Conservation (phyloP, 1,284 basidiomycete species). For the Gymnopus androsaceus region DNA sequence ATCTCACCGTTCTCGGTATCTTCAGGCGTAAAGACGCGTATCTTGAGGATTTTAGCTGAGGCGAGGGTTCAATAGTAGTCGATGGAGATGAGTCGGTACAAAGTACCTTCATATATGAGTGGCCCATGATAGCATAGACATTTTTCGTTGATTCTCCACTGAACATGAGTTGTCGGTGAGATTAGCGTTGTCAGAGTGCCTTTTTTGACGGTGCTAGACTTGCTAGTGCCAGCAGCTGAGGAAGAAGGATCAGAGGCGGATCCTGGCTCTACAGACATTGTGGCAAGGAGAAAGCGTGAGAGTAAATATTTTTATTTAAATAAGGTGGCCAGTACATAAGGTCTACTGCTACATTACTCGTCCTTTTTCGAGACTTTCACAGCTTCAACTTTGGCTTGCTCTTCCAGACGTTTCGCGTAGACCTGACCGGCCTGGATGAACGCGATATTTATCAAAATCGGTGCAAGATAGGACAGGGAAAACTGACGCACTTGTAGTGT, state of each 20-base stretch:
- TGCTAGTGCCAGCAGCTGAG: not conserved
- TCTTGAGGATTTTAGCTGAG: slow-evolving; percentile 83
- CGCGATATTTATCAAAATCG: not conserved
- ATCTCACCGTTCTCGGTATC: slow-evolving; percentile 65
- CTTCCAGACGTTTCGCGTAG: slow-evolving; percentile 74
- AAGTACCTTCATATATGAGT: slow-evolving; percentile 75
- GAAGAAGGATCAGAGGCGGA: not conserved
- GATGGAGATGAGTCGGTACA: not conserved
- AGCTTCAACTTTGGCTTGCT: slow-evolving; percentile 33
- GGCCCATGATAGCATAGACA: slow-evolving; percentile 95
- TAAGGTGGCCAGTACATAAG: too few relatives aligned
- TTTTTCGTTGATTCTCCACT: slow-evolving; percentile 53
- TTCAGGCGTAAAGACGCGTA: slow-evolving; percentile 73
- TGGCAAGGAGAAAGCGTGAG: not conserved
- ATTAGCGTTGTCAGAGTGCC: not conserved
- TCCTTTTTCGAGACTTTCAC: slow-evolving; percentile 43
- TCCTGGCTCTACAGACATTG: not conserved
- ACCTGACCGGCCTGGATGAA: slow-evolving; percentile 76
- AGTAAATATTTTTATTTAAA: not conserved
- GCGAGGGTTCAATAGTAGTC: not conserved
- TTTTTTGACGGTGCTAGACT: not conserved
- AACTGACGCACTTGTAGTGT: slow-evolving; percentile 64
- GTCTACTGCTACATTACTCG: slow-evolving; percentile 24
- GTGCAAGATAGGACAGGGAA: slow-evolving; percentile 1
- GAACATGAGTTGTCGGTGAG: slow-evolving; percentile 1